Conservation (phyloP, 2,329 filamentous ascomycete species). For the Coleophoma cylindrospora region DNA sequence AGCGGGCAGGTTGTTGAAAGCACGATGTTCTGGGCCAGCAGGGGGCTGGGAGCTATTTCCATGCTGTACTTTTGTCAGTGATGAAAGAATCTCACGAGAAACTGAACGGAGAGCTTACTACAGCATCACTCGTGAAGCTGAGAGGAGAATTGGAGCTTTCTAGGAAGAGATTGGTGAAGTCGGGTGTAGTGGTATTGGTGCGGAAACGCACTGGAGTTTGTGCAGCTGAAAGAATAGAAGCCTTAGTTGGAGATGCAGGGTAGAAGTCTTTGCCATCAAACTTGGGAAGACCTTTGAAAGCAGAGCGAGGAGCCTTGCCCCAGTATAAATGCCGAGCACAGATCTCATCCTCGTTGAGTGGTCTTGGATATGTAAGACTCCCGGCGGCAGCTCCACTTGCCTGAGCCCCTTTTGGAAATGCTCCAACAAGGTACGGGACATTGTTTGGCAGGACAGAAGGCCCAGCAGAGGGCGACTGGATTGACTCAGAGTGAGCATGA, state of each 20-base stretch:
- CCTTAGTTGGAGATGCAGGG: constrained; percentile 47
- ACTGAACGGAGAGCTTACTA: not conserved
- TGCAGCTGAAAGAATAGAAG: constrained; percentile 6
- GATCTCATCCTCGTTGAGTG: constrained; percentile 54
- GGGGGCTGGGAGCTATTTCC: too few species aligned
- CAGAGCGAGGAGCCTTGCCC: constrained; percentile 47
- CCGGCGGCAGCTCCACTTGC: constrained; percentile 34
- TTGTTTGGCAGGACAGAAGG: constrained; percentile 1
- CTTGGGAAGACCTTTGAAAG: constrained; percentile 50
- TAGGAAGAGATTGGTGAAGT: constrained; percentile 9
- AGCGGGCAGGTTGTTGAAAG: too few species aligned
- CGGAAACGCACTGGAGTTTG: not conserved
- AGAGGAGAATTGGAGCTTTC: not conserved
- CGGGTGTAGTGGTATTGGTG: not conserved
- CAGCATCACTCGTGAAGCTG: not conserved
- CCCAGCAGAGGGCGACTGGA: not conserved
- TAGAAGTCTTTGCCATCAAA: constrained; percentile 64
- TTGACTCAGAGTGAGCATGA: constrained; percentile 4
- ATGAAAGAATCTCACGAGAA: too few species aligned
- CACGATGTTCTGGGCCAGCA: too few species aligned
- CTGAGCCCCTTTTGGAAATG: constrained; percentile 38
- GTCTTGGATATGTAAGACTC: constrained; percentile 50
- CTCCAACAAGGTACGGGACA: constrained; percentile 50
- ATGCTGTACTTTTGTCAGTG: too few species aligned
- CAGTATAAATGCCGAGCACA: constrained; percentile 56